Base-by-base conservation (phyloP, 176 grass and related monocot genomes). In the Oropetium thomaeum region DNA sequence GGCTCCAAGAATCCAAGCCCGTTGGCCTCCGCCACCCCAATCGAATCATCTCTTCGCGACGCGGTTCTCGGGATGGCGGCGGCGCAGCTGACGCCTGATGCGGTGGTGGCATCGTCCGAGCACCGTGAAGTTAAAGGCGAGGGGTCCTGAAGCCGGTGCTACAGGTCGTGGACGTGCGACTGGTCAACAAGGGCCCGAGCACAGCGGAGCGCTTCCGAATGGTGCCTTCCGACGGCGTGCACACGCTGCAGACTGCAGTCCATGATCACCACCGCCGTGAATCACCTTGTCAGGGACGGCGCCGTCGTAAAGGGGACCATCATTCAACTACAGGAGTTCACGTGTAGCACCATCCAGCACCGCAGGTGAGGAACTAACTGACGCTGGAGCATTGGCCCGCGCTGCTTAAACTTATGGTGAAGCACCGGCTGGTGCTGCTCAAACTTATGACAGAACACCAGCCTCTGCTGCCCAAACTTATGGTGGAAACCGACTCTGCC, bases 241-340 rank as follows among this genome's bases (percentile, higher is more conserved):
- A 95, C 79, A 79, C 80, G 67, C 87, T 92, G 72, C n/a, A n/a
- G n/a, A n/a, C n/a, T n/a, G n/a, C 96, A 99, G 86, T 83, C 96
- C 65, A 99, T 99, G 96, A 89, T 99, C 65, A 77, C 96, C 55
- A 99, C 96, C 37, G 72, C 84, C 81, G 67, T 82, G 79, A 95
- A 99, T 63, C 0, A 1, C 8, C 51, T 73, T 34, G 73, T 94
- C 65, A 76, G 34, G 45, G 33, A 75, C 53, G 69, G 82, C 27
- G 0, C 33, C 19, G 60, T 98, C 44, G 63, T 64, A 52, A 60
- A 35, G 14, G 86, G 89, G 3, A 63, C 91, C 30, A 43, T 98
- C 73, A 65, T 98, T 43, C 84, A 82, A 5, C 87, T 98, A 55
- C 72, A 80, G 4, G 91, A 98, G 71, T 95, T 83, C 84, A 89